Evolutionary conservation across 148 eudicot genomes (phyloP).

Genomic region (Chenopodium berlandieri): DNA sequence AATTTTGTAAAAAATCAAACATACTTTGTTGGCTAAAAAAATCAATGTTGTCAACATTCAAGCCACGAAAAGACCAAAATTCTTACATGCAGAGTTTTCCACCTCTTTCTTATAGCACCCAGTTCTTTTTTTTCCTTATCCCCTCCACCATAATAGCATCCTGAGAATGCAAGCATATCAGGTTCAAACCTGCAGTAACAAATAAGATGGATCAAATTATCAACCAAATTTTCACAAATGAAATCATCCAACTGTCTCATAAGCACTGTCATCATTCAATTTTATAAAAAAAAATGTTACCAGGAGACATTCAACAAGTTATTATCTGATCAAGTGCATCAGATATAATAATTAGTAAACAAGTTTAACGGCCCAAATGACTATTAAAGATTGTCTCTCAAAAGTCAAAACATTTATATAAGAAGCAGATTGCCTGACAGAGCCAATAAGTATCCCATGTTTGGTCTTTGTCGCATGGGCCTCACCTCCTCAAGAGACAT

Average conservation of each 20-base stretch:
- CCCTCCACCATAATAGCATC: conserved; percentile 99
- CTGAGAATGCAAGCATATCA: conserved; percentile 99
- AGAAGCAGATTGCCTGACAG: not conserved
- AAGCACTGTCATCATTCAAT: not conserved
- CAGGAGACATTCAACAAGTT: not conserved
- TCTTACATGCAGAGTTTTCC: conserved; percentile 98
- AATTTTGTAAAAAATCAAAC: not conserved
- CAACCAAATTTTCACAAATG: not conserved
- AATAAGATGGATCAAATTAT: conserved; percentile 16
- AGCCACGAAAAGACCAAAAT: conserved; percentile 10
- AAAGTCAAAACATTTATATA: not conserved
- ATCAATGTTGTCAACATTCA: not conserved
- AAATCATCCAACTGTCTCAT: not conserved
- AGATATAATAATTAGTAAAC: no score
- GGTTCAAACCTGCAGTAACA: conserved; percentile 82
- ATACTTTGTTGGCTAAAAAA: not conserved
- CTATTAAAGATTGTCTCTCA: no score
- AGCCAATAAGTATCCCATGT: not conserved
- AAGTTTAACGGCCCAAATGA: no score
- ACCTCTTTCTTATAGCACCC: conserved; percentile 80
- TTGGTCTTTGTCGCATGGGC: not conserved
- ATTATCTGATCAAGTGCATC: not conserved
- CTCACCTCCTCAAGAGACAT: not conserved
- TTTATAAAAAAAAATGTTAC: not conserved
- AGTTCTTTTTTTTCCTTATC: conserved; percentile 80